Conservation (phyloP, 495 filamentous ascomycete genomes). For the Tuber microsphaerosporum region DNA sequence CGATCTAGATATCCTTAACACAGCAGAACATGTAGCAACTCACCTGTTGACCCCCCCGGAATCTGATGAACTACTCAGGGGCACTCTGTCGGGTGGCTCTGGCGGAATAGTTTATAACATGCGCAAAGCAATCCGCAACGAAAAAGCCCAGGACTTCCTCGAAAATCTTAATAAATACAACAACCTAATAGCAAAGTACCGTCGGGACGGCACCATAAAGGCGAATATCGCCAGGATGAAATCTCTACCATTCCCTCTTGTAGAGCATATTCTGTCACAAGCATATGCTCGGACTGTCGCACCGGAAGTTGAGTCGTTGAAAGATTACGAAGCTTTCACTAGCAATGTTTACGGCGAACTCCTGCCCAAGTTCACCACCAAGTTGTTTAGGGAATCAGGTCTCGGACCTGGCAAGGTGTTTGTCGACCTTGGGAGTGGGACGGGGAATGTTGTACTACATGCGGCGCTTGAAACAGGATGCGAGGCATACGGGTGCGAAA, state of each 20-base stretch:
- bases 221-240: conserved; percentile 61
- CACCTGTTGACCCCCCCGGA: conserved; percentile 66
- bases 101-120: conserved; percentile 56
- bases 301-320: conserved; percentile 70
- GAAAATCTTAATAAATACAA: conserved; percentile 70
- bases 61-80: conserved; percentile 60
- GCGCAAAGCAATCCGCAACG: conserved; percentile 52
- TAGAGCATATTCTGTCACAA: conserved; percentile 77
- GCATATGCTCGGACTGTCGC: conserved; percentile 88
- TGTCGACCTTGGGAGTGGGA: conserved; percentile 88
- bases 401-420: conserved; percentile 76
- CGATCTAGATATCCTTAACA: conserved; percentile 72
- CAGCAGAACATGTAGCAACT: conserved; percentile 64
- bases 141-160: conserved; percentile 61
- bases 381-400: conserved; percentile 63
- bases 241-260: conserved; percentile 58
- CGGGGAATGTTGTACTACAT: conserved; percentile 90
- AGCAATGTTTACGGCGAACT: conserved; percentile 94
- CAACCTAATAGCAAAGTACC: conserved; percentile 52
- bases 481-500: conserved; percentile 93
- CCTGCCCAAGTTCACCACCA: conserved; percentile 70
- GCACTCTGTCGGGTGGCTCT: conserved; percentile 61
- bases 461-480: conserved; percentile 89
- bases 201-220: conserved; percentile 59
- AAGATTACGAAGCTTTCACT: conserved; percentile 74